Conservation (phyloP, 257 asterid species). For the Nicotiana obtusifolia region DNA sequence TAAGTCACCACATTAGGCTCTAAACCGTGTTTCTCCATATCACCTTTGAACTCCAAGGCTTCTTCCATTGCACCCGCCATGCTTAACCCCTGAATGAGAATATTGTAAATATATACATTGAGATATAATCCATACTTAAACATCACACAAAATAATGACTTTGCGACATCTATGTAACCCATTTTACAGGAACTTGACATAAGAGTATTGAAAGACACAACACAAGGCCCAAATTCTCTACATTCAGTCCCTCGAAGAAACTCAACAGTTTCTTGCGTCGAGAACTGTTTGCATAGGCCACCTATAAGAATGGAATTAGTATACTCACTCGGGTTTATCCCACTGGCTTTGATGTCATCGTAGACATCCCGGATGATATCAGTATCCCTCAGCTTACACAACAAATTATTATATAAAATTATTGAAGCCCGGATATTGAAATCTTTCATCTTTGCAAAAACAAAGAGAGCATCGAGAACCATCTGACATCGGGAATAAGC, state of each 20-base stretch:
- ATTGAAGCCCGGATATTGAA: slow-evolving; percentile 47
- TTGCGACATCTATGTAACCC: slow-evolving; percentile 55
- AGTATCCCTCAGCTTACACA: slow-evolving; percentile 52
- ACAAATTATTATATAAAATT: slow-evolving; percentile 52
- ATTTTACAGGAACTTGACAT: slow-evolving; percentile 61
- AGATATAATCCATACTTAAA: slow-evolving; percentile 61
- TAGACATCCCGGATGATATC: slow-evolving; percentile 53
- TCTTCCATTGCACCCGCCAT: slow-evolving; percentile 59
- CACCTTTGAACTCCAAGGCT: slow-evolving; percentile 47
- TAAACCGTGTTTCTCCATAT: slow-evolving; percentile 71
- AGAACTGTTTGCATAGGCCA: slow-evolving; percentile 62
- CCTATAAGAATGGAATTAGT: slow-evolving; percentile 57
- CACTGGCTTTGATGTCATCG: slow-evolving; percentile 38
- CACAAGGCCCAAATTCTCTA: slow-evolving; percentile 38
- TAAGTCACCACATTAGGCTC: slow-evolving; percentile 64
- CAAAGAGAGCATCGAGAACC: slow-evolving; percentile 64
- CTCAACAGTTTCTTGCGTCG: slow-evolving; percentile 52
- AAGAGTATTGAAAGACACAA: slow-evolving; percentile 54
- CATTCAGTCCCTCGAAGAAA: slow-evolving; percentile 38
- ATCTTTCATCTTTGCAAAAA: slow-evolving; percentile 62
- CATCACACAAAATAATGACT: slow-evolving; percentile 65
- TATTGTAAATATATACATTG: slow-evolving; percentile 61
- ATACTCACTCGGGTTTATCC: slow-evolving; percentile 38
- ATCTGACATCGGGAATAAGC: slow-evolving; percentile 48
- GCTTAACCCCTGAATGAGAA: slow-evolving; percentile 64